Evolutionary conservation across 2,329 filamentous ascomycete genomes (phyloP), one percentile per base, ranked within the genome.

Genomic region (Claviceps lovelessii): DNA sequence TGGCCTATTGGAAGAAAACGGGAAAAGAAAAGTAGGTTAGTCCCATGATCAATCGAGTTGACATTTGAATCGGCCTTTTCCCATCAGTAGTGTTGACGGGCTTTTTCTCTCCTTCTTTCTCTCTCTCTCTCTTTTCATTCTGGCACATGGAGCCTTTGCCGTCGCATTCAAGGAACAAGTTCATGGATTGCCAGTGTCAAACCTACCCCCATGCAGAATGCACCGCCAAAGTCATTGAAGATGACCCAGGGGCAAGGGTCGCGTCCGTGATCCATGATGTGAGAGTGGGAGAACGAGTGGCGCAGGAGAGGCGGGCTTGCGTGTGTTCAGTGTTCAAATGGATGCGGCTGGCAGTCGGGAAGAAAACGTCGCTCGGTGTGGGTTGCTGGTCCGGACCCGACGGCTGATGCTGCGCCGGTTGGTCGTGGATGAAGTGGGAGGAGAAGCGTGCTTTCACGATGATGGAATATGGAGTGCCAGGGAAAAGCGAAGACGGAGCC

Each of bases 191-290:
- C 59, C 59, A 54, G 48, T 28, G 37, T 35, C 9, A 50, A 52
- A 64, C 87, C 61, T 86, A 93, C 89, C 64, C 91, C 91, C 91
- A 96, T 97, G 68, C 81, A 85, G 67, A 97, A 96, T 56, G 91
- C 93, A 73, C 93, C 93, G 59, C 93, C 93, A 69, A 97, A 97
- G 75, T 98, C 93, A 73, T 90, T 95, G 62, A 97, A 80, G 61
- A 93, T 87, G 67, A 97, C 90, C 85, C 86, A 97, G 55, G 93
- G 93, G 74, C 93, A 97, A 59, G 93, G 93, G 73, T 97, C 93
- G 75, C 93, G 82, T 60, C 88, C 86, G 78, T 97, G 93, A 83
- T 98, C 91, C 86, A 95, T 93, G 53, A 46, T 55, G 53, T 47
- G 28, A 29, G n/a, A 29, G 35, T 13, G 29, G 8, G 41, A 19